These are phyloP conservation scores for Mycosarcoma mackinlayi DNA, from an alignment of 1,284 basidiomycete species.

Conservation along the genomic window DNA sequence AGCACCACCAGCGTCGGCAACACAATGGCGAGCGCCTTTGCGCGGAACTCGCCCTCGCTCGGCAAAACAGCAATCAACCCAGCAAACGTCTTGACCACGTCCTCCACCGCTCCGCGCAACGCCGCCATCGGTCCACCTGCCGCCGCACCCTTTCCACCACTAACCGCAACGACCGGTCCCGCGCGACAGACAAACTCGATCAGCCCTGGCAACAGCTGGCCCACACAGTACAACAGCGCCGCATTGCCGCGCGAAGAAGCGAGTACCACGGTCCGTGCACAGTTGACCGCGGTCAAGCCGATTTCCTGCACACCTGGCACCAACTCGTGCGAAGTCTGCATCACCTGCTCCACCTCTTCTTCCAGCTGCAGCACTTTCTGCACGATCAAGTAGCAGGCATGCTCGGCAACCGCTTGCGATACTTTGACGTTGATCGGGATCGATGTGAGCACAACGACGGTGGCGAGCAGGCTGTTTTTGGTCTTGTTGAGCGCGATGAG, in stretches of 20 bases:
- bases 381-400: conserved; percentile 83
- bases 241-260: conserved; percentile 72
- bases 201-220: conserved; percentile 80
- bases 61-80: conserved; percentile 70
- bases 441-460: conserved; percentile 85
- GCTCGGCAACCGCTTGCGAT: conserved; percentile 82
- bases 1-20: conserved; percentile 82
- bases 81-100: conserved; percentile 83
- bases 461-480: conserved; percentile 88
- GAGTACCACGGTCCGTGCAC: conserved; percentile 78
- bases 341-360: conserved; percentile 71
- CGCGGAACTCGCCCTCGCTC: conserved; percentile 51
- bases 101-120: conserved; percentile 75
- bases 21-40: conserved; percentile 79
- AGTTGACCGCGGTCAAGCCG: conserved; percentile 86
- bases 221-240: conserved; percentile 79
- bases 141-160: background rate
- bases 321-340: conserved; percentile 47
- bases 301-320: conserved; percentile 70
- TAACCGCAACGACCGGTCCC: conserved; percentile 23
- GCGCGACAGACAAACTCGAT: conserved; percentile 80
- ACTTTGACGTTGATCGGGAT: conserved; percentile 78
- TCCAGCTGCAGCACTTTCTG: conserved; percentile 76
- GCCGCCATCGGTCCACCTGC: conserved; percentile 65
- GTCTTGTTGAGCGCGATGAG: conserved; percentile 81